Evolutionary conservation across 768 basidiomycete species (phyloP), one percentile per base, ranked within the genome.

Genomic region (Atractiella rhizophila): DNA sequence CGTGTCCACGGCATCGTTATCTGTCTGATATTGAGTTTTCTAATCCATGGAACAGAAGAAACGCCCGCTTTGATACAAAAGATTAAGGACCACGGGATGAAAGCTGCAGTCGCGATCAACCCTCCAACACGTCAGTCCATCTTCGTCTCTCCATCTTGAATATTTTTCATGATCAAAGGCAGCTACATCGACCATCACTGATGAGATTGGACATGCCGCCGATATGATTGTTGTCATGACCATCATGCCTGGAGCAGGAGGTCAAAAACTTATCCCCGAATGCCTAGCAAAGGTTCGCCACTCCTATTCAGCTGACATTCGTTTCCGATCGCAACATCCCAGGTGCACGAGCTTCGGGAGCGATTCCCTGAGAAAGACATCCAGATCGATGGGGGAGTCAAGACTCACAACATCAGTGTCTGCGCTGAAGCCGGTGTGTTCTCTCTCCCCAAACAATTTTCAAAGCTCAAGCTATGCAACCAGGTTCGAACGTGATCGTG

Each of bases 151-250:
- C n/a, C n/a, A n/a, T n/a, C n/a, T n/a, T n/a, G n/a, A n/a, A n/a
- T n/a, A n/a, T n/a, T n/a, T n/a, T n/a, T n/a, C n/a, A n/a, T 94
- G 86, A 5, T 91, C 91, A 1, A 77, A 82, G 53, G 96, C 91
- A 0, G 79, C 80, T 10, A 76, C 83, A 19, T 66, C 70, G 3
- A 76, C 73, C 30, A 85, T 98, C 57, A 76, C 82, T 37, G 74
- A 86, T 55, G 71, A 71, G 35, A 66, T 96, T 35, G 88, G 66
- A n/a, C 53, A 71, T 11, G 69, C 69, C 4, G 83, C 76, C 5
- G 86, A 94, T 57, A 81, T 94, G 79, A 68, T 96, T 26, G 71
- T 96, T 46, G 86, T 96, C 52, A 96, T 96, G 88, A 96, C 88
- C 8, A 86, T 98, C 20, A 75, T 81, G 55, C 88, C 86, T 33